These are phyloP conservation scores for Paecilomyces formosus DNA, from an alignment of 2,329 filamentous ascomycete species.

Conservation along the genomic window DNA sequence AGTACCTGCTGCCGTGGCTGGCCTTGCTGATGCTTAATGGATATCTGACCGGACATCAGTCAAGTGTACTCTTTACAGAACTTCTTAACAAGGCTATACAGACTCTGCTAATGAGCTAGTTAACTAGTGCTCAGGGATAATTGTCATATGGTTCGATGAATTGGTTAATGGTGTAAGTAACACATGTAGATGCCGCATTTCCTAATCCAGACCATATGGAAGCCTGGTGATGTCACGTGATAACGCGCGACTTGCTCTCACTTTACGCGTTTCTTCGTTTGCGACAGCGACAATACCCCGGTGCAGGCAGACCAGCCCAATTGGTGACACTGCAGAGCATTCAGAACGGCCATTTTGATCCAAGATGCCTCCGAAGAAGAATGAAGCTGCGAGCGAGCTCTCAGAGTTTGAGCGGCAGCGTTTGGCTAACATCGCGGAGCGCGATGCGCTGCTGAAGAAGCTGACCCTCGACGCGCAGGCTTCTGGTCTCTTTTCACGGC, in stretches of 20 bases:
- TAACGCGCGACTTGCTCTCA: slow-evolving; percentile 9
- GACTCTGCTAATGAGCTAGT: too few relatives aligned
- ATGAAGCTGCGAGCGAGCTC: slow-evolving; percentile 45
- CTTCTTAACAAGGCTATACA: too few relatives aligned
- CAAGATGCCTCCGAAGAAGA: slow-evolving; percentile 40
- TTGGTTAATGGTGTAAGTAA: too few relatives aligned
- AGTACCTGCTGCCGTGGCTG: too few relatives aligned
- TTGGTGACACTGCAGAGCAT: not conserved
- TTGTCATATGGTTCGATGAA: too few relatives aligned
- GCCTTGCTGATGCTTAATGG: too few relatives aligned
- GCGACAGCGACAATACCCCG: not conserved
- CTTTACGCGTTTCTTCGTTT: slow-evolving; percentile 7
- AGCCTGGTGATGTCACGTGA: slow-evolving; percentile 12
- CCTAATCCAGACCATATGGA: not conserved
- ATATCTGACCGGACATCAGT: too few relatives aligned
- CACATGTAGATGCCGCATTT: not conserved
- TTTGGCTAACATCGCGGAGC: slow-evolving; percentile 78
- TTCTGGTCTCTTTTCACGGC: slow-evolving; percentile 57
- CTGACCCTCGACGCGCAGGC: slow-evolving; percentile 61
- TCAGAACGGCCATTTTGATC: not conserved
- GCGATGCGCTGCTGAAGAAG: slow-evolving; percentile 73
- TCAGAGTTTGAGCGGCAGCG: slow-evolving; percentile 83
- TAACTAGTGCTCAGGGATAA: too few relatives aligned
- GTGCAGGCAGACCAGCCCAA: not conserved
- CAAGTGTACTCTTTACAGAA: too few relatives aligned